Evolutionary conservation across 2,329 filamentous ascomycete genomes (phyloP).

Genomic region (Beauveria scarabaeidicola): DNA sequence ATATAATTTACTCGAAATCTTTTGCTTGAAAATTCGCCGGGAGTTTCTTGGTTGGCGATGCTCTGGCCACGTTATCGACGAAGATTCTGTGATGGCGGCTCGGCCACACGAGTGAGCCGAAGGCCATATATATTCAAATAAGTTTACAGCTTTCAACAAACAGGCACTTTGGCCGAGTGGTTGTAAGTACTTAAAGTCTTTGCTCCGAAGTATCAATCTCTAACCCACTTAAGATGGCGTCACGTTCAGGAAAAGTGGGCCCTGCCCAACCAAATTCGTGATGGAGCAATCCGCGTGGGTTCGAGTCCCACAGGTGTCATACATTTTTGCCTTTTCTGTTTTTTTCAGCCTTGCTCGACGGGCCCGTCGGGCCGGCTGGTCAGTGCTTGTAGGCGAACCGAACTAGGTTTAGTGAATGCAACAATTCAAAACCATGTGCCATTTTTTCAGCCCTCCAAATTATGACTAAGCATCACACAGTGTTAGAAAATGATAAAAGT

Average conservation of each 20-base stretch:
- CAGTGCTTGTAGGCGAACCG: too few species aligned
- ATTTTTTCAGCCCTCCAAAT: too few species aligned
- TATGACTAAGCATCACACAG: too few species aligned
- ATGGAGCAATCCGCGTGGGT: conserved; percentile 24
- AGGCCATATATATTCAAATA: neutral
- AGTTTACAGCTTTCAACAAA: neutral
- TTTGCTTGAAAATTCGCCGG: neutral
- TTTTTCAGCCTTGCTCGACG: too few species aligned
- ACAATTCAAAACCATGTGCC: too few species aligned
- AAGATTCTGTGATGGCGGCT: too few species aligned
- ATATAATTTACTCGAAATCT: neutral
- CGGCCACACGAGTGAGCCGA: too few species aligned
- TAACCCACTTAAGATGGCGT: conserved; percentile 18
- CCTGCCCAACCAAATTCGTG: conserved; percentile 12
- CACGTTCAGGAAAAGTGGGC: conserved; percentile 13
- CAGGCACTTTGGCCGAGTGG: conserved; percentile 21
- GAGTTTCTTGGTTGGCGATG: neutral
- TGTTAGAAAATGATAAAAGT: too few species aligned
- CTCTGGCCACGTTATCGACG: neutral
- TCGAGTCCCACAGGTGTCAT: conserved; percentile 25
- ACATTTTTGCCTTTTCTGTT: neutral
- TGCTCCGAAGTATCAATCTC: too few species aligned
- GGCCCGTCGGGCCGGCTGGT: too few species aligned
- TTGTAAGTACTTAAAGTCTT: neutral
- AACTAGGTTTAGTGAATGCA: too few species aligned